Percentiles rank a stretch among this genome's conserved stretches.
phyloP scores from a whole-genome alignment of 2,329 filamentous ascomycete genomes.

The Acrocalymma vagum region DNA sequence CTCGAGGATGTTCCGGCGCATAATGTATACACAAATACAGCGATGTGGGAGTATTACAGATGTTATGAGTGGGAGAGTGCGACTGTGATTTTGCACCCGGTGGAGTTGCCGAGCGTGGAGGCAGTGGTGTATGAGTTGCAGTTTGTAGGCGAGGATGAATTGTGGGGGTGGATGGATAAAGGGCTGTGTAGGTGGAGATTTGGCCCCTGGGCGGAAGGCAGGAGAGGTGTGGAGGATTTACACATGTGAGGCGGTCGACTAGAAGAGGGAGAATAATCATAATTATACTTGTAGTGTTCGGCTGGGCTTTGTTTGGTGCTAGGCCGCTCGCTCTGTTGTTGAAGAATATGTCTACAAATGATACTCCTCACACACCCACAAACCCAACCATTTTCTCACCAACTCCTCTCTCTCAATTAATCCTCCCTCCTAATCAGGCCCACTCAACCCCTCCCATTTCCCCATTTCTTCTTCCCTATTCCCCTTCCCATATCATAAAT shows the following conservation, averaged over 20 bases:
- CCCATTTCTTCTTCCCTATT: too few relatives aligned
- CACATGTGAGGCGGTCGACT: too few relatives aligned
- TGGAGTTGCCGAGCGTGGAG: conserved; percentile 19
- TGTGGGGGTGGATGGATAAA: conserved; percentile 30
- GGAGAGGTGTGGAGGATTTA: background rate
- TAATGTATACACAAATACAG: conserved; percentile 13
- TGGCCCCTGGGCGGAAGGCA: conserved; percentile 2
- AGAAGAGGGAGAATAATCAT: too few relatives aligned
- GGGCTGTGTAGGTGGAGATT: conserved; percentile 27
- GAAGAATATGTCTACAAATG: too few relatives aligned
- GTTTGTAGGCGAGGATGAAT: conserved; percentile 26
- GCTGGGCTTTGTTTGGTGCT: too few relatives aligned
- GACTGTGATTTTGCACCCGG: conserved; percentile 24
- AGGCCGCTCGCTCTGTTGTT: too few relatives aligned
- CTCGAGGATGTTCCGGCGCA: conserved; percentile 7
- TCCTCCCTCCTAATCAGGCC: too few relatives aligned
- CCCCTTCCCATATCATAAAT: too few relatives aligned
- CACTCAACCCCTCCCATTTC: too few relatives aligned
- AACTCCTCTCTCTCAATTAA: too few relatives aligned
- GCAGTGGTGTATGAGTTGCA: conserved; percentile 22
- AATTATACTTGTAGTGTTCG: background rate
- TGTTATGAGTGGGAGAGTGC: conserved; percentile 1
- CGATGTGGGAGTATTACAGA: conserved; percentile 18
- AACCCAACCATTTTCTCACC: too few relatives aligned
- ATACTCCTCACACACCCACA: too few relatives aligned